Evolutionary conservation across 352 stramenopile species (phyloP).

Genomic region (Globisporangium cystogenes): DNA sequence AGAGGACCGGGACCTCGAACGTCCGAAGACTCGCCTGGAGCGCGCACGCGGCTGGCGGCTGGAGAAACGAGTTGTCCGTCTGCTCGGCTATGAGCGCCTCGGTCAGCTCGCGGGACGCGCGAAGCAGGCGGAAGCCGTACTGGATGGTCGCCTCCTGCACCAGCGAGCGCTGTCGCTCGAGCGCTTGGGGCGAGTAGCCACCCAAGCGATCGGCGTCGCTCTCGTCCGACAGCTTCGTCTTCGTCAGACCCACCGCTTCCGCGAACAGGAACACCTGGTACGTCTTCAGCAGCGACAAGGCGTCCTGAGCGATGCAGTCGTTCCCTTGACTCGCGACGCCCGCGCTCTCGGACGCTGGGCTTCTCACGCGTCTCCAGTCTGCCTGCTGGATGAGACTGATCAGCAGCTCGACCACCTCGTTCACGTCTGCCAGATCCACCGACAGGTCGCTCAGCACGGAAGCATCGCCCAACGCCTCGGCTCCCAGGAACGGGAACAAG

Average conservation of each 20-base stretch:
- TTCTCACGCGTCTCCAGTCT: slow-evolving; percentile 1
- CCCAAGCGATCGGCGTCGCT: not conserved
- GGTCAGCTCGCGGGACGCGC: slow-evolving; percentile 47
- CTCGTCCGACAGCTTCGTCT: slow-evolving; percentile 19
- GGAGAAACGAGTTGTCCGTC: slow-evolving; percentile 40
- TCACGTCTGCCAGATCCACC: slow-evolving; percentile 15
- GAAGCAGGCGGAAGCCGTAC: slow-evolving; percentile 60
- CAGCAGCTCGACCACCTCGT: slow-evolving; percentile 34
- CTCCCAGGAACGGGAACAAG: slow-evolving; percentile 42
- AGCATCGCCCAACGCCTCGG: slow-evolving; percentile 3
- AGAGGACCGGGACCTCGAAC: slow-evolving; percentile 47
- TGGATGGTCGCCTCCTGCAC: slow-evolving; percentile 68
- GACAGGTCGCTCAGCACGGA: not conserved
- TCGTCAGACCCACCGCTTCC: slow-evolving; percentile 64
- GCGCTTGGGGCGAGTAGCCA: not conserved
- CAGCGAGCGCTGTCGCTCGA: slow-evolving; percentile 25
- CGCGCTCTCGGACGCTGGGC: not conserved
- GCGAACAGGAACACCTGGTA: slow-evolving; percentile 78
- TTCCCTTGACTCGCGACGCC: not conserved
- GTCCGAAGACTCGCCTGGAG: slow-evolving; percentile 32
- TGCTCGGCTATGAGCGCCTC: slow-evolving; percentile 41
- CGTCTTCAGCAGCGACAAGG: slow-evolving; percentile 53
- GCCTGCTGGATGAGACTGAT: slow-evolving; percentile 26
- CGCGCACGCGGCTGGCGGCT: slow-evolving; percentile 16
- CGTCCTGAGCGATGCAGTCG: slow-evolving; percentile 25